Evolutionary conservation across 2,329 filamentous ascomycete genomes (phyloP), one percentile per base, ranked within the genome.

Genomic region (Colletotrichum spaethianum): DNA sequence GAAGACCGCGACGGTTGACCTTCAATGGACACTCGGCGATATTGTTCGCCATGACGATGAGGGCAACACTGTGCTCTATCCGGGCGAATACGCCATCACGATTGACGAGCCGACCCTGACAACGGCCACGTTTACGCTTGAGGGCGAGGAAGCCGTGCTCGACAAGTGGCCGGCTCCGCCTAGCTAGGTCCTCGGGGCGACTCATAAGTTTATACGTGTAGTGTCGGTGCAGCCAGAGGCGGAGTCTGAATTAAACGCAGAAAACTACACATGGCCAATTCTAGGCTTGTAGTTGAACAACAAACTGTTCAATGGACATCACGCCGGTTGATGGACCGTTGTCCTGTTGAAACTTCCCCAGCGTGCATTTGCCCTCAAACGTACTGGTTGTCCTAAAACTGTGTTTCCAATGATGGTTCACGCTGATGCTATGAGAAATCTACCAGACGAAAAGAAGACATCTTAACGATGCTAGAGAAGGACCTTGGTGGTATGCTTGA

Each of bases 1-100:
- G 1, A 67, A 76, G 16, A 79, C 78, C 0, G 74, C 63, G 8
- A 82, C 23, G 23, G 48, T 5, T 12, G 48, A 50, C 1, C 23
- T 50, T 23, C n/a, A 23, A 23, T 50, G 48, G 48, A 28, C 48
- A 23, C 48, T 50, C 3, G 48, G 48, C 48, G 48, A 50, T 14
- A 50, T 50, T 50, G 48, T 23, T 23, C 48, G 48, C 5, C 48
- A 50, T 23, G 48, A 50, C 23, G 48, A 50, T 2, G 23, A 50
- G 23, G 48, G 48, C 3, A 50, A 50, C 26, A 50, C 48, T 0
- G 48, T 50, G 23, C 48, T 50, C 23, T 50, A 50, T 5, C 48
- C 48, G 4, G 48, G 48, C 0, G 48, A 28, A 14, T 50, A 50
- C 14, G 28, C 48, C 23, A 12, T 50, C 48, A 50, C 48, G 12